Conservation (phyloP, 805 yeast genomes). For the Metschnikowia lochheadii region DNA sequence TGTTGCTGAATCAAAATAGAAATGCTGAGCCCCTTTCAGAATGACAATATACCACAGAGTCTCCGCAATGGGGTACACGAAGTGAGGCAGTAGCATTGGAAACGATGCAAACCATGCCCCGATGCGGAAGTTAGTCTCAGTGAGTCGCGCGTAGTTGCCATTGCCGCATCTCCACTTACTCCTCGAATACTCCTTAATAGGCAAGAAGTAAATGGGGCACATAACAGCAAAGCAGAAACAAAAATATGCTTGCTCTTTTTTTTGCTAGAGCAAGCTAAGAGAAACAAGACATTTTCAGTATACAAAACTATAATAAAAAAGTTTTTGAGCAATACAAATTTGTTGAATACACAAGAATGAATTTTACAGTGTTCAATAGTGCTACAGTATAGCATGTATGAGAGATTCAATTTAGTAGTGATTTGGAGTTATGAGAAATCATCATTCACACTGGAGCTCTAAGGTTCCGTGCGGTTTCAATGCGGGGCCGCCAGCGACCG, state of each 20-base stretch:
- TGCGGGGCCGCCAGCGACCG: not conserved
- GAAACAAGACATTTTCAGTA: too few species aligned
- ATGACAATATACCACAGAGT: conserved; percentile 29
- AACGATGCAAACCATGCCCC: not conserved
- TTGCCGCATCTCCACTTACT: not conserved
- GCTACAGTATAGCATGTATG: not conserved
- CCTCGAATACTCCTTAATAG: not conserved
- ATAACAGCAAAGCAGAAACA: too few species aligned
- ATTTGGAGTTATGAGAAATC: not conserved
- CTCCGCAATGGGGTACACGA: conserved; percentile 9
- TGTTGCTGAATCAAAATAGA: conserved; percentile 24
- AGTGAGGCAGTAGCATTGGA: conserved; percentile 12
- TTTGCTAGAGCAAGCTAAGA: too few species aligned
- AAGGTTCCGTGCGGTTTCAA: not conserved
- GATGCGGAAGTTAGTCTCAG: not conserved
- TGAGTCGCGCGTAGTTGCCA: conserved; percentile 1
- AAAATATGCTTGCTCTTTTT: too few species aligned
- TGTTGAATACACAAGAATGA: too few species aligned
- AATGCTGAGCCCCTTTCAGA: conserved; percentile 25
- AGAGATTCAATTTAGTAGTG: too few species aligned
- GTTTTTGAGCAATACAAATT: too few species aligned
- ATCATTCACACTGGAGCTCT: not conserved
- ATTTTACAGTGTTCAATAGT: too few species aligned
- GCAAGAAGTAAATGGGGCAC: too few species aligned
- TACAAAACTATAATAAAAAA: too few species aligned